Percentiles rank a stretch among this genome's conserved stretches.
phyloP scores from a whole-genome alignment of 2,329 filamentous ascomycete genomes.

The Penicillium rolfsii region DNA sequence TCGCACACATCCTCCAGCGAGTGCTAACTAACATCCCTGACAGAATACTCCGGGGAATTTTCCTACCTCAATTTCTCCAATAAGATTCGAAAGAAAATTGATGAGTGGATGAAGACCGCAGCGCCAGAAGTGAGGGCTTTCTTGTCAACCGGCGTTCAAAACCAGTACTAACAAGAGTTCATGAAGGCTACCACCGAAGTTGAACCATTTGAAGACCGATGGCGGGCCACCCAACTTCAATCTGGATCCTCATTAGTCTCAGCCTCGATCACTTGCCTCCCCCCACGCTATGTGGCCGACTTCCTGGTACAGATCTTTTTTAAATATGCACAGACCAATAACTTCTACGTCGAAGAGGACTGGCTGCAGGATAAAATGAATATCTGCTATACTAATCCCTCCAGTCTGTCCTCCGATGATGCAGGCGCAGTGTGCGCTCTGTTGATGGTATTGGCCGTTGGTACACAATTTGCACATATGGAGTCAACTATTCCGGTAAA shows the following conservation, averaged over 20 bases:
- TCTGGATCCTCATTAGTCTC: slow-evolving; percentile 44
- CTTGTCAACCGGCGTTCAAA: neutral
- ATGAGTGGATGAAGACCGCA: slow-evolving; percentile 47
- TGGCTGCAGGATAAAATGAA: slow-evolving; percentile 47
- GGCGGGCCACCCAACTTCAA: slow-evolving; percentile 48
- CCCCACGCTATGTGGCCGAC: slow-evolving; percentile 49
- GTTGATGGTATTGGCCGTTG: slow-evolving; percentile 49
- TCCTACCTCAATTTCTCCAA: slow-evolving; percentile 51
- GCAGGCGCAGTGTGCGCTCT: slow-evolving; percentile 48
- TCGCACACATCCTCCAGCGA: neutral
- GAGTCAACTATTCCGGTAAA: slow-evolving; percentile 44
- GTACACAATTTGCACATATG: slow-evolving; percentile 51
- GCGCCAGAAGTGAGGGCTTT: slow-evolving; percentile 38
- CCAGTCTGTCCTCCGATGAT: slow-evolving; percentile 42
- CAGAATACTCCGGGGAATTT: slow-evolving; percentile 52
- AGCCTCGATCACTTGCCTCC: slow-evolving; percentile 45
- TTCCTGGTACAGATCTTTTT: slow-evolving; percentile 50
- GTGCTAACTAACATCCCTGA: neutral
- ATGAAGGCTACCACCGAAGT: slow-evolving; percentile 41
- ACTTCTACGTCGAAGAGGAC: slow-evolving; percentile 49
- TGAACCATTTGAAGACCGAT: slow-evolving; percentile 48
- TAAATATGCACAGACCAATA: slow-evolving; percentile 50
- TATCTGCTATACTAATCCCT: slow-evolving; percentile 43
- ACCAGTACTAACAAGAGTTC: slow-evolving; percentile 10
- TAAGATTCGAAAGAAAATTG: slow-evolving; percentile 48